Evolutionary conservation across 2,329 filamentous ascomycete genomes (phyloP).

Genomic region (Tolypocladium sp.): DNA sequence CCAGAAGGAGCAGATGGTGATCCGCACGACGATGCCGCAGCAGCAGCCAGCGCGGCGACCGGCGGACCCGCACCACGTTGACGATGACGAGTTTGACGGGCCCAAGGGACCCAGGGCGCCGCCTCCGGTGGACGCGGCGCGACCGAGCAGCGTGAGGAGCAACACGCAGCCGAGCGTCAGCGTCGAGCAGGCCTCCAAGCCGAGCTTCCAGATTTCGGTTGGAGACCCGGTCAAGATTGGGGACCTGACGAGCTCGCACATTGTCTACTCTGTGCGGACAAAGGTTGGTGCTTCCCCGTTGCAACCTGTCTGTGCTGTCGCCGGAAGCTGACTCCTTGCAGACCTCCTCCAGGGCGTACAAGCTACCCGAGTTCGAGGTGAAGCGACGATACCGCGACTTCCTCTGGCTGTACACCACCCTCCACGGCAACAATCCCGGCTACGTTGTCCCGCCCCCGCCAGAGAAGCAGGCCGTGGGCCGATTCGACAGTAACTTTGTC

Average conservation of each 20-base stretch:
- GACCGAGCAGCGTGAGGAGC: conserved; percentile 40
- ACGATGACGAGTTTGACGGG: conserved; percentile 58
- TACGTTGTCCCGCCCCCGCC: conserved; percentile 92
- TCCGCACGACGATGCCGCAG: conserved; percentile 47
- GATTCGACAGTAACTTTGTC: conserved; percentile 95
- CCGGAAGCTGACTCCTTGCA: conserved; percentile 24
- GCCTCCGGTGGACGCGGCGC: conserved; percentile 51
- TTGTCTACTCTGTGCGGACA: conserved; percentile 91
- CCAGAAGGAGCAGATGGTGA: conserved; percentile 55
- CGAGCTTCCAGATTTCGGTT: conserved; percentile 80
- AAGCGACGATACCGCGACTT: conserved; percentile 94
- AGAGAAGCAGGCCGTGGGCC: conserved; percentile 93
- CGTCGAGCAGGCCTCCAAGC: conserved; percentile 88
- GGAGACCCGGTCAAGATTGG: conserved; percentile 98
- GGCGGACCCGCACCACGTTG: conserved; percentile 55
- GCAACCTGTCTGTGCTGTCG: neutral
- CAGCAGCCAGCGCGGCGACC: conserved; percentile 34
- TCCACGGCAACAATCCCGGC: conserved; percentile 91
- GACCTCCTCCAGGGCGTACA: conserved; percentile 95
- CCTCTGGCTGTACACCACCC: conserved; percentile 90
- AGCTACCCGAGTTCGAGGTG: conserved; percentile 84
- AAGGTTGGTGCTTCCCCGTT: conserved; percentile 46
- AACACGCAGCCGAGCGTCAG: conserved; percentile 69
- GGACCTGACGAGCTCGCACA: conserved; percentile 92
- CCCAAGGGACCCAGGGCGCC: conserved; percentile 51